These are phyloP conservation scores for Colletotrichum karsti DNA, from an alignment of 2,329 filamentous ascomycete genomes.

Conservation along the genomic window DNA sequence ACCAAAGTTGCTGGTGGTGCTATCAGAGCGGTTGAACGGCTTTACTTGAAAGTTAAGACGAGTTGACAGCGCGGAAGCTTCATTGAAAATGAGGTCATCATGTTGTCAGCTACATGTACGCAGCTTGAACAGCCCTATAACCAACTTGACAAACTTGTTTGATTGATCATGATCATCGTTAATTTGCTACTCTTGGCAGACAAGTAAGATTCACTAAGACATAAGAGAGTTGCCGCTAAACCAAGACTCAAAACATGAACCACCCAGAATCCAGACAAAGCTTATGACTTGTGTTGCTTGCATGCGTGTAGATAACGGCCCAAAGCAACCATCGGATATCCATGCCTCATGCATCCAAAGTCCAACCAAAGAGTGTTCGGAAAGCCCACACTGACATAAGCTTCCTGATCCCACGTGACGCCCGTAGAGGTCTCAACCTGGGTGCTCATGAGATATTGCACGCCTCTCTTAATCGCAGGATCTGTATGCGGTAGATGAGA, in stretches of 20 bases:
- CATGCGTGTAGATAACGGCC: slow-evolving; percentile 11
- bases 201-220: too few species aligned
- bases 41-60: too few species aligned
- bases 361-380: slow-evolving; percentile 10
- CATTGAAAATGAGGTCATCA: too few species aligned
- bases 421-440: not conserved
- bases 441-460: not conserved
- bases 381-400: slow-evolving; percentile 7
- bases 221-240: too few species aligned
- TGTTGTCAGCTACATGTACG: too few species aligned
- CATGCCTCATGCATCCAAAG: slow-evolving; percentile 1
- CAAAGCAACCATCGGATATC: slow-evolving; percentile 7
- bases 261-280: too few species aligned
- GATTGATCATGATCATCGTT: too few species aligned
- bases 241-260: not conserved
- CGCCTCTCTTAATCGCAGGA: not conserved
- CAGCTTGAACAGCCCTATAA: too few species aligned
- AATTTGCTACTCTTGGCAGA: too few species aligned
- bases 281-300: not conserved
- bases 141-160: too few species aligned
- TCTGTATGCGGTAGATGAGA: not conserved
- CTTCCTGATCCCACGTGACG: slow-evolving; percentile 5
- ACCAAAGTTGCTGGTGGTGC: not conserved
- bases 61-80: too few species aligned
- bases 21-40: too few species aligned